Percentiles rank a stretch among this genome's conserved stretches.
Evolutionary conservation across 2,329 filamentous ascomycete species (phyloP).

Genomic region (Colletotrichum liriopes): DNA sequence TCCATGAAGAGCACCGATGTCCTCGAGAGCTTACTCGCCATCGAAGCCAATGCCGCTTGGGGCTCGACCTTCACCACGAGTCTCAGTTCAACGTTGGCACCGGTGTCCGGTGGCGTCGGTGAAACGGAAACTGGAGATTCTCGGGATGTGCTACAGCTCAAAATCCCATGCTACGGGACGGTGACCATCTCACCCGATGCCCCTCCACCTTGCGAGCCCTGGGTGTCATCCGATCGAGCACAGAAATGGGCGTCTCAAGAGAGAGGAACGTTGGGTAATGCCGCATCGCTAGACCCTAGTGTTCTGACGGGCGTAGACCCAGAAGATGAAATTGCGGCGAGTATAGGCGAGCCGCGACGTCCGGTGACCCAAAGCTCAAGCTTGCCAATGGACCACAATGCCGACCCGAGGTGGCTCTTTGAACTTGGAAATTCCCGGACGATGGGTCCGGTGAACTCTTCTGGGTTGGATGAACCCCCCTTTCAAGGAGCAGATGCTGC

Average conservation of each 20-base stretch:
- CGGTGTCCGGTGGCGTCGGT: not conserved
- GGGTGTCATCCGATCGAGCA: conserved; percentile 34
- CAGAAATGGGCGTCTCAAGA: not conserved
- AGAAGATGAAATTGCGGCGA: not conserved
- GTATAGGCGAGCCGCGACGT: too few species aligned
- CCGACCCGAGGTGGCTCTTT: not conserved
- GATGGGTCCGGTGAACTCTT: conserved; percentile 43
- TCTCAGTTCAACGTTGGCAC: not conserved
- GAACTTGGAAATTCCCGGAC: not conserved
- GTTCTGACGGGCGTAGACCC: not conserved
- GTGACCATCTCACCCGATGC: conserved; percentile 50
- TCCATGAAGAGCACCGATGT: conserved; percentile 51
- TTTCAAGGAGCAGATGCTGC: conserved; percentile 54
- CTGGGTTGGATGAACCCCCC: conserved; percentile 51
- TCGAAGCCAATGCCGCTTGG: conserved; percentile 51
- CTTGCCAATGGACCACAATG: not conserved
- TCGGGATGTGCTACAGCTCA: conserved; percentile 26
- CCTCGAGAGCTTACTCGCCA: conserved; percentile 51
- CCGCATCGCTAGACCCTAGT: not conserved
- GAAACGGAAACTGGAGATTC: conserved; percentile 2
- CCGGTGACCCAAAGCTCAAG: not conserved
- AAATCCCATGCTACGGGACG: conserved; percentile 50
- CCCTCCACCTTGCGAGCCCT: conserved; percentile 45
- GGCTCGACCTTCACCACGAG: conserved; percentile 33
- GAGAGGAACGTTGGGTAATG: not conserved